Base-by-base conservation (phyloP, 257 asterid species). In the Ilex aquifolium region DNA sequence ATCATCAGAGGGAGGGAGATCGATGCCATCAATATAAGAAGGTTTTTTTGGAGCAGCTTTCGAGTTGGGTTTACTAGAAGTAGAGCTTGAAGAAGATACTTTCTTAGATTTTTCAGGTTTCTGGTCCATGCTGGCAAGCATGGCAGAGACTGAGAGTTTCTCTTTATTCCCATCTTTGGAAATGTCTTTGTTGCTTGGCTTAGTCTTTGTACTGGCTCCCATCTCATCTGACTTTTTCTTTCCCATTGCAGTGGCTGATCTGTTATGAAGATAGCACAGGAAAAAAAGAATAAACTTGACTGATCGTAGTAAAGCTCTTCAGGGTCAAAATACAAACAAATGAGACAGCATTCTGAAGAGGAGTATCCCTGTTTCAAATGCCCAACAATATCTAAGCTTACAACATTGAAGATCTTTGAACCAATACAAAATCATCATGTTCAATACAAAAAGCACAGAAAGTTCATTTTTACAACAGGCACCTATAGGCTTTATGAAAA, bases 221-320 rank as follows among this genome's bases (percentile, higher is more conserved):
- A 60, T 66, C 21, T 86, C 91, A 17, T 83, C 91, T 10, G 78
- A 57, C 65, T 83, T 83, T 73, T 82, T 86, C 82, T 78, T 86
- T 7, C 89, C 95, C 95, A 86, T 84, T 10, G 62, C 12, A 52
- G n/a, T 14, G n/a, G 52, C 52, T 10, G 14, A 46, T 36, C 42
- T 36, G 42, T 36, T 36, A 36, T 36, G 42, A 36, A 36, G 42
- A 2, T 4, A 36, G 7, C 42, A 36, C 8, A 8, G 8, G 8
- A 36, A 36, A 4, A 36, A 36, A 4, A 36, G 5, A 4, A 36
- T 36, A 4, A 36, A 36, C 42, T 36, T 36, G 42, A 4, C 0
- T 36, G 42, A 36, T 36, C 8, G 7, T 8, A 36, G 42, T 8
- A 36, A 36, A 36, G 42, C 42, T 36, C 42, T 4, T 36, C 42